A percentile compares a stretch with the other conserved stretches of the same genome.
phyloP scores from a whole-genome alignment of 345 rosid species.

The Balakata baccata region DNA sequence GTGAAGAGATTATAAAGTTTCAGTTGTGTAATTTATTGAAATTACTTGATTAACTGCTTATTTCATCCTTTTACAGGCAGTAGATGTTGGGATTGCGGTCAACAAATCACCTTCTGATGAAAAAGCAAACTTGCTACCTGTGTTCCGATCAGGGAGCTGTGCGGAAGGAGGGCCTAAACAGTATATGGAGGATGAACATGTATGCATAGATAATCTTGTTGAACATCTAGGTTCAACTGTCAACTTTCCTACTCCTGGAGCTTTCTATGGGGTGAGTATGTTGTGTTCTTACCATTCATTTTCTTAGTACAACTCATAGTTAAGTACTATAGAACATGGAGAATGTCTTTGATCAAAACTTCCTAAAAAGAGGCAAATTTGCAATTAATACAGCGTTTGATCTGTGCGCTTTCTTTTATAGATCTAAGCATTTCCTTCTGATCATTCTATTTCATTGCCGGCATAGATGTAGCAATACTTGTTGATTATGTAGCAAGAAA shows the following conservation, averaged over 20 bases:
- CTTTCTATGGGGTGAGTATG: constrained; percentile 88
- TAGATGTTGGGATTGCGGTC: constrained; percentile 51
- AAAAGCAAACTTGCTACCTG: constrained; percentile 49
- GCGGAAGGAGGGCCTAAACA: constrained; percentile 90
- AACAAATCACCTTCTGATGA: constrained; percentile 52
- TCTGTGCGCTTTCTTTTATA: background rate
- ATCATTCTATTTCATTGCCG: background rate
- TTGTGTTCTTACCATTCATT: background rate
- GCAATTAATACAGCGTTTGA: background rate
- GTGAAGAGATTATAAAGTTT: too few species aligned
- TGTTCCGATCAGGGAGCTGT: constrained; percentile 83
- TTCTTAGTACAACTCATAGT: background rate
- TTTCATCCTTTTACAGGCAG: constrained; percentile 45
- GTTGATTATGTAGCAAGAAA: background rate
- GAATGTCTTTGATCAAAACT: background rate
- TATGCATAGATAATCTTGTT: constrained; percentile 79
- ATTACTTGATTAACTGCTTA: background rate
- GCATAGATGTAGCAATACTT: background rate
- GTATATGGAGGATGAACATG: constrained; percentile 91
- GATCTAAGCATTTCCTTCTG: background rate
- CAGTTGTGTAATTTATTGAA: background rate
- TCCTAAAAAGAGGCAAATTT: background rate
- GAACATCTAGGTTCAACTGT: constrained; percentile 47
- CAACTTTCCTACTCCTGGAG: constrained; percentile 62
- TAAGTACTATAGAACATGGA: background rate